These are phyloP conservation scores for Fraxinus cuspidata DNA, from an alignment of 257 asterid genomes.

Conservation along the genomic window DNA sequence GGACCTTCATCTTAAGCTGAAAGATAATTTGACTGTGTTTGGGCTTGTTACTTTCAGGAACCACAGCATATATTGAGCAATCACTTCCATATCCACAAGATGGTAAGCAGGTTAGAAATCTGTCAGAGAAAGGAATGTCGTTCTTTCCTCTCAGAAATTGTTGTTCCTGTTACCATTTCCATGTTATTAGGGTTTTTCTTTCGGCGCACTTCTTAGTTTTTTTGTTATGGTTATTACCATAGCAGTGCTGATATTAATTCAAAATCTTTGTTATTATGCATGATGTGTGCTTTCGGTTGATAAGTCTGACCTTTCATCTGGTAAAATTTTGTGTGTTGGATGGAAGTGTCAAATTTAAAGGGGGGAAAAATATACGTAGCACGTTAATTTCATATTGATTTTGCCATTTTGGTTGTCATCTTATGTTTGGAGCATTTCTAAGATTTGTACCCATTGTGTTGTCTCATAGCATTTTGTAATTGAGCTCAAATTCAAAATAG, in stretches of 20 bases:
- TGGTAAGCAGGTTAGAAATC: slow-evolving; percentile 85
- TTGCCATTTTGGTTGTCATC: not conserved
- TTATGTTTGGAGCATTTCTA: slow-evolving; percentile 11
- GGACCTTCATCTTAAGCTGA: slow-evolving; percentile 19
- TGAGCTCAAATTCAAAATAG: slow-evolving; percentile 4
- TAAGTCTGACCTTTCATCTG: slow-evolving; percentile 1
- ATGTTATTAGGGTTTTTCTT: not conserved
- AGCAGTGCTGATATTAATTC: slow-evolving; percentile 10
- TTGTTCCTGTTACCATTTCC: not conserved
- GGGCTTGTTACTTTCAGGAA: slow-evolving; percentile 56
- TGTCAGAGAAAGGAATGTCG: slow-evolving; percentile 11
- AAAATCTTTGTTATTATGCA: not conserved
- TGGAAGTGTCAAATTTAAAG: not conserved
- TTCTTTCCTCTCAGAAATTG: slow-evolving; percentile 13
- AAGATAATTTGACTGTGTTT: slow-evolving; percentile 18
- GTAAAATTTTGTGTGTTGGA: not conserved
- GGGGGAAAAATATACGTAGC: not conserved
- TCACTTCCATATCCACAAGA: slow-evolving; percentile 83
- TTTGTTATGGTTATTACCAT: slow-evolving; percentile 15
- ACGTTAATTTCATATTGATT: slow-evolving; percentile 4
- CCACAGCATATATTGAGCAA: slow-evolving; percentile 80
- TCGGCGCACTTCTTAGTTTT: slow-evolving; percentile 7
- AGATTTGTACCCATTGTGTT: not conserved
- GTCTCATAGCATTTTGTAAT: not conserved
- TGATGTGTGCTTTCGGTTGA: slow-evolving; percentile 14